These are phyloP conservation scores for Elongisporangium senticosum DNA, from an alignment of 352 stramenopile genomes.

Conservation along the genomic window DNA sequence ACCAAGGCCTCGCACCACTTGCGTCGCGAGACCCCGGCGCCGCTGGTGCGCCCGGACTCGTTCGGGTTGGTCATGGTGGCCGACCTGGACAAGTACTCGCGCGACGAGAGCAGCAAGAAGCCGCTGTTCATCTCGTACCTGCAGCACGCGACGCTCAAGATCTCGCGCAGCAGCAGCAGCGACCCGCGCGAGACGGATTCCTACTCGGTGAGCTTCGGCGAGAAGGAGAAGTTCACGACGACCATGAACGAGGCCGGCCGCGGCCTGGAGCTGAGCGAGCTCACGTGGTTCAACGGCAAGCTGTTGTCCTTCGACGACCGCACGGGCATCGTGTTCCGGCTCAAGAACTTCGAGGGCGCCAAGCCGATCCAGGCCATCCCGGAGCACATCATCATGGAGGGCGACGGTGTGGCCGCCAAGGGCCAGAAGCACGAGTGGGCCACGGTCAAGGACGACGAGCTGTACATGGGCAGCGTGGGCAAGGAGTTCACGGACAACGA, in stretches of 20 bases:
- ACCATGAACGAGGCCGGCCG: constrained; percentile 93
- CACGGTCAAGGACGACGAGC: constrained; percentile 96
- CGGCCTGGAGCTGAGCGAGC: constrained; percentile 94
- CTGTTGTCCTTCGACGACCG: constrained; percentile 97
- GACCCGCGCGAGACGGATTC: constrained; percentile 29
- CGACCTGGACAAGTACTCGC: constrained; percentile 94
- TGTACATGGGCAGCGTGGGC: constrained; percentile 96
- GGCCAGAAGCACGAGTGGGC: constrained; percentile 99
- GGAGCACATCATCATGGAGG: constrained; percentile 96
- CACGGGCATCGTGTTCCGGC: constrained; percentile 97
- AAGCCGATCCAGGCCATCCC: constrained; percentile 87
- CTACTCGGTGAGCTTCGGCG: constrained; percentile 62
- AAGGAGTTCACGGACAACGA: constrained; percentile 93
- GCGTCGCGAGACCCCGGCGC: constrained; percentile 21
- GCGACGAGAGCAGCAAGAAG: constrained; percentile 85
- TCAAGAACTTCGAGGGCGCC: constrained; percentile 82
- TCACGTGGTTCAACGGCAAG: constrained; percentile 83
- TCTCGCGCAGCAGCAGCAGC: constrained; percentile 29
- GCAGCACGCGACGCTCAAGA: constrained; percentile 86
- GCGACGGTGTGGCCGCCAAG: constrained; percentile 94
- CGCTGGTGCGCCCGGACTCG: constrained; percentile 46
- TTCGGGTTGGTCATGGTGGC: constrained; percentile 91
- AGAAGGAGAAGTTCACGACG: constrained; percentile 71
- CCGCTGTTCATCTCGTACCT: constrained; percentile 89
- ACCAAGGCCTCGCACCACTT: constrained; percentile 15